A percentile compares a stretch with the other conserved stretches of the same genome.
Conservation (phyloP, 495 filamentous ascomycete genomes). For the Staphylotrichum tortipilum region DNA sequence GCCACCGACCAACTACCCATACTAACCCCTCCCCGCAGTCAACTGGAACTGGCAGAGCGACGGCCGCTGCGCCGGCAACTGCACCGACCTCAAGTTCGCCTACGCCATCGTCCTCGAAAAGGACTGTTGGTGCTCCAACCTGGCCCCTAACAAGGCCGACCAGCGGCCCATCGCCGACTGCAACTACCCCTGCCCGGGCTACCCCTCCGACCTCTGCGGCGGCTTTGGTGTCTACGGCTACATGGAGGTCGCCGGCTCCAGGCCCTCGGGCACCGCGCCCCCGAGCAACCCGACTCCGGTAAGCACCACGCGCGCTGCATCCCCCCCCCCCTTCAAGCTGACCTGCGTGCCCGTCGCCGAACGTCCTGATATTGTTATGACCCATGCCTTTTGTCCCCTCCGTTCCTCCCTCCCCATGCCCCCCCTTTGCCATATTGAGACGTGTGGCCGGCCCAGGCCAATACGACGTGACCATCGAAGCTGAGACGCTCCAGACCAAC, state of each 20-base stretch:
- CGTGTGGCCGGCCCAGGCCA: slow-evolving; percentile 25
- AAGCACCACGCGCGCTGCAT: no score
- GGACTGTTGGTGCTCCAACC: slow-evolving; percentile 39
- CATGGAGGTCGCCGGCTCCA: slow-evolving; percentile 19
- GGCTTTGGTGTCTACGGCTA: slow-evolving; percentile 34
- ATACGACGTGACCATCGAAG: slow-evolving; percentile 21
- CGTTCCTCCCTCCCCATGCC: not conserved
- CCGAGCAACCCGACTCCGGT: slow-evolving; percentile 12
- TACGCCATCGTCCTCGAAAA: slow-evolving; percentile 32
- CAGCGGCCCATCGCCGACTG: slow-evolving; percentile 29
- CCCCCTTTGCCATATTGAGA: no score
- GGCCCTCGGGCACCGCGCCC: slow-evolving; percentile 24
- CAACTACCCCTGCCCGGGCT: slow-evolving; percentile 33
- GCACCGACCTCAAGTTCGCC: slow-evolving; percentile 23
- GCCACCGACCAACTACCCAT: not conserved
- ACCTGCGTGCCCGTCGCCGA: slow-evolving; percentile 4
- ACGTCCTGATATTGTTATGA: no score
- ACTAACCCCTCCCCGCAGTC: slow-evolving; percentile 21
- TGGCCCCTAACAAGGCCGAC: slow-evolving; percentile 23
- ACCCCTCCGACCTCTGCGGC: slow-evolving; percentile 33
- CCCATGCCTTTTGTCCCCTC: not conserved
- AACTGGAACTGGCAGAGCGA: slow-evolving; percentile 40
- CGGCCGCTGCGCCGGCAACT: slow-evolving; percentile 35
- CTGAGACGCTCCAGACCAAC: slow-evolving; percentile 26
- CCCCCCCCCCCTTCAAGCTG: not conserved